Evolutionary conservation across 768 basidiomycete genomes (phyloP), one percentile per base, ranked within the genome.

Genomic region (Suillus tomentosus): DNA sequence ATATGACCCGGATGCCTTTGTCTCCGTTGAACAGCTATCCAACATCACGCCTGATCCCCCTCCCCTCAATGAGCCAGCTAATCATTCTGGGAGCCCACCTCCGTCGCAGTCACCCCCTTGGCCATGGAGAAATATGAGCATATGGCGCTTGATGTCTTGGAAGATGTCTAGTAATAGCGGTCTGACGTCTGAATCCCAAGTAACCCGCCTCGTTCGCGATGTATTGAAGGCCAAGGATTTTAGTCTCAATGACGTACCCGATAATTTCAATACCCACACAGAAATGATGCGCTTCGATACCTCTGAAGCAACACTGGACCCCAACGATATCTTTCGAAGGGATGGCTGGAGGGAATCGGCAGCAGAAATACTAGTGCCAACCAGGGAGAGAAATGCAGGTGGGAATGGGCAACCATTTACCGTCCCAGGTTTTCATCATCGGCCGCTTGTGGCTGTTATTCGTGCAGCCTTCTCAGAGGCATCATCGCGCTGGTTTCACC

Each of bases 51-150:
- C 9, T 10, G 47, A 51, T 59, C n/a, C 14, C 48, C 24, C 22
- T 14, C 7, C 48, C 48, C 22, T 50, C 5, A 5, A 24, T 15
- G 24, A 50, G 39, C 39, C 13, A 39, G 39, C 39, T 13, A 27
- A 27, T 15, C 50, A 27, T 51, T 17, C 50, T 9, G 24, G 50
- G 14, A 51, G 24, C 14, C 14, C 50, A 51, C 24, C 3, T 3
- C 39, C 39, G 4, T 51, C 24, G 24, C 50, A 51, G 15, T 51
- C 24, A 8, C 50, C 50, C 15, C 66, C 68, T 7, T 69, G 68
- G 68, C 68, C 67, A 10, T 69, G 66, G 64, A 22, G 4, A 34
- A 69, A 64, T 48, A 69, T 69, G 64, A 48, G 47, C 0, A 62
- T 65, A 5, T 69, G 64, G 64, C 40, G 36, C 15, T 15, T 69